A percentile compares a stretch with the other conserved stretches of the same genome.
These are phyloP conservation scores for Cercospora brassicicola DNA, from an alignment of 2,329 filamentous ascomycete genomes.

Conservation along the genomic window DNA sequence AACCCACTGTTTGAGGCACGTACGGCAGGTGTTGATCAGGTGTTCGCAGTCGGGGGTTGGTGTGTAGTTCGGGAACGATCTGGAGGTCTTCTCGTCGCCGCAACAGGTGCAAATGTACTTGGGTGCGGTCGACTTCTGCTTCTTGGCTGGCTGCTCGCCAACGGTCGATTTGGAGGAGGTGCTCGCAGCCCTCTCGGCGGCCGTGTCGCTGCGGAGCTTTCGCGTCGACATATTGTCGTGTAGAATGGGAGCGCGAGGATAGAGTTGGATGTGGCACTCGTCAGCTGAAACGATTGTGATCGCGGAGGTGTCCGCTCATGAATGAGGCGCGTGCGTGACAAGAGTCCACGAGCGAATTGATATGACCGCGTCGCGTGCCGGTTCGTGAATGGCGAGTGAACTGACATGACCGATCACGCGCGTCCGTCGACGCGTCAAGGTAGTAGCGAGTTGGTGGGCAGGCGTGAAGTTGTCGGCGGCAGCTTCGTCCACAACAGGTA, in stretches of 20 bases:
- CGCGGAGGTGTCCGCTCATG: not conserved
- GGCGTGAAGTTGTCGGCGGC: not conserved
- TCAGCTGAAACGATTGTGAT: not conserved
- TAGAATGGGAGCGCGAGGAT: not conserved
- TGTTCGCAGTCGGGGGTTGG: conserved; percentile 42
- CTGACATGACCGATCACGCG: not conserved
- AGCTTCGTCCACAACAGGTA: no score
- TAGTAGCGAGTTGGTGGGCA: not conserved
- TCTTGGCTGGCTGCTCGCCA: conserved; percentile 6
- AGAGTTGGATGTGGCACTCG: not conserved
- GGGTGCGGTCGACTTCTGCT: conserved; percentile 1
- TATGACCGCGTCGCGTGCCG: not conserved
- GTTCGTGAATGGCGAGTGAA: not conserved
- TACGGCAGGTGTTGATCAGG: conserved; percentile 39
- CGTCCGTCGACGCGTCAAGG: not conserved
- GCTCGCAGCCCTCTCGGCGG: not conserved
- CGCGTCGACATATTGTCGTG: conserved; percentile 16
- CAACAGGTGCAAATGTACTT: conserved; percentile 30
- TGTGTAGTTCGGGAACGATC: conserved; percentile 38
- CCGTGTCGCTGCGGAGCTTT: conserved; percentile 15
- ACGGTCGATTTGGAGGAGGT: not conserved
- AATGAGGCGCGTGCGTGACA: not conserved
- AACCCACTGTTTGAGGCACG: conserved; percentile 43
- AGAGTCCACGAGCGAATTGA: not conserved
- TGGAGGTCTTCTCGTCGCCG: conserved; percentile 19